Conservation (phyloP, 2,329 filamentous ascomycete species). For the Hypoxylon sp. region DNA sequence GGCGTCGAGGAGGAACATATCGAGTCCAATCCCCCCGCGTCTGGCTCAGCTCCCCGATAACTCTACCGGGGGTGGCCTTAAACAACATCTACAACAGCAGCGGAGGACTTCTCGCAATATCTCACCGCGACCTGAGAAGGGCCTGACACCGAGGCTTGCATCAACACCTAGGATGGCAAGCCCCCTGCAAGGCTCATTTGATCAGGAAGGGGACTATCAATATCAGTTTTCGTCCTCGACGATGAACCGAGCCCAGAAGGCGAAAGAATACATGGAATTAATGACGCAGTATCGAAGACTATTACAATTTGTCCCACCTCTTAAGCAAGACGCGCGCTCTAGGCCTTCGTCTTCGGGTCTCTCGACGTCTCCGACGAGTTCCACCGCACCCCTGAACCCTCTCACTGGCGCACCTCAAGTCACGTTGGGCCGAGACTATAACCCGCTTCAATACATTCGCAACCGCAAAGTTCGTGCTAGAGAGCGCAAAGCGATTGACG, state of each 20-base stretch:
- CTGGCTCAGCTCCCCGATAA: constrained; percentile 62
- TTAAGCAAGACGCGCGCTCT: constrained; percentile 58
- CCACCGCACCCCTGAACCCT: constrained; percentile 41
- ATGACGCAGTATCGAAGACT: constrained; percentile 84
- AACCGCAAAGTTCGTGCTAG: constrained; percentile 86
- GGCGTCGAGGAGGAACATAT: constrained; percentile 66
- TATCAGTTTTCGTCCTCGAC: constrained; percentile 82
- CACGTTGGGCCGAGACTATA: constrained; percentile 75
- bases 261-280: constrained; percentile 84
- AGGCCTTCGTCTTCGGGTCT: constrained; percentile 52
- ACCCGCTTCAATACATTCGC: constrained; percentile 90
- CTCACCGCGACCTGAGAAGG: constrained; percentile 63
- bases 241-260: constrained; percentile 81
- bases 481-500: constrained; percentile 77
- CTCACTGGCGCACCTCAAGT: constrained; percentile 45
- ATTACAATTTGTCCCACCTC: constrained; percentile 78
- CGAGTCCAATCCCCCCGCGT: constrained; percentile 58
- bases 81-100: constrained; percentile 76
- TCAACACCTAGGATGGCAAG: constrained; percentile 53
- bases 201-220: constrained; percentile 59
- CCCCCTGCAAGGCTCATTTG: constrained; percentile 58
- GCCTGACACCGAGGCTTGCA: constrained; percentile 50
- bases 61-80: constrained; percentile 65
- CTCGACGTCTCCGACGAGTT: constrained; percentile 50
- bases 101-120: constrained; percentile 67